Evolutionary conservation across 148 eudicot genomes (phyloP), one percentile per base, ranked within the genome.

Genomic region (Fagopyrum homotropicum): DNA sequence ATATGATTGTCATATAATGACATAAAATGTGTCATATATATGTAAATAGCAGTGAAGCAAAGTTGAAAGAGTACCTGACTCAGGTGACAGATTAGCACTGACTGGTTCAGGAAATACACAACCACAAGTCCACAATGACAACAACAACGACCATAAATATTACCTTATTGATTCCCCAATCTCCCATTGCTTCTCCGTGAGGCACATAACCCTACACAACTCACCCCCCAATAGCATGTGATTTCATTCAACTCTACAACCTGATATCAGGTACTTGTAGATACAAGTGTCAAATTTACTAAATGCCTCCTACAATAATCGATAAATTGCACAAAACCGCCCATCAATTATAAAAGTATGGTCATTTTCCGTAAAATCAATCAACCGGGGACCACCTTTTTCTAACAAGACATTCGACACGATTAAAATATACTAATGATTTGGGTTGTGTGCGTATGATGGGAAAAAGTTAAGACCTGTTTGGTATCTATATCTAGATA

Each of bases 221-320:
- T 29, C 69, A 63, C 44, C 69, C 26, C 7, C 69, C 69, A 63
- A 29, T 63, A 29, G 30, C 69, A 63, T 63, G 69, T 63, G 69
- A 63, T 15, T 30, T 63, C 69, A 63, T 63, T 63, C 69, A 63
- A 63, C 43, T 63, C 69, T 30, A 63, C 40, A 35, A 35, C 44
- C 69, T 63, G 44, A 63, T 35, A 35, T 63, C 69, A 63, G 43
- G 11, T 11, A 4, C 69, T 15, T 63, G 44, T 30, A 29, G 14
- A 60, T 14, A 60, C 66, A 60, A 26, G 19, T 60, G 66, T 9
- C 66, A 19, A 22, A 7, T 17, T 57, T 19, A 57, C 63, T 57
- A 19, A 17, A 57, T 57, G 30, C 17, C 35, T 29, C 63, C 8
- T 29, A 57, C 17, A 19, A 57, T 7, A 35, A 35, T 35, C 40